Percentiles rank a stretch among this genome's conserved stretches.
Evolutionary conservation across 2,329 filamentous ascomycete genomes (phyloP).

Genomic region (Cyphellophora europaea): DNA sequence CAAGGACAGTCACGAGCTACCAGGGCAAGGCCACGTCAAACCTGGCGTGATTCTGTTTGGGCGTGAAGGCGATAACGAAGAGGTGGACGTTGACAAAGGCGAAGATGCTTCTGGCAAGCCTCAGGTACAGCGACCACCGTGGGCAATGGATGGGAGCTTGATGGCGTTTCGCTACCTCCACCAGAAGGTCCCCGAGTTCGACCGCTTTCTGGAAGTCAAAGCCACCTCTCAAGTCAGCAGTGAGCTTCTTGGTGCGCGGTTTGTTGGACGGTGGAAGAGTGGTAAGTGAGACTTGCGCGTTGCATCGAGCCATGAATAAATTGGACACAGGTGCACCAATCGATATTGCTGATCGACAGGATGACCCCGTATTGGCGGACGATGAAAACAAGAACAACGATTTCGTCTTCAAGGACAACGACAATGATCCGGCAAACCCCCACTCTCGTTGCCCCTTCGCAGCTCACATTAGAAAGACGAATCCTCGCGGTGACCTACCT

Average conservation of each 20-base stretch:
- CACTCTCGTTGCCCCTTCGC: not conserved
- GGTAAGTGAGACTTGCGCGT: too few relatives aligned
- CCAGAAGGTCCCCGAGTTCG: not conserved
- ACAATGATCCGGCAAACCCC: not conserved
- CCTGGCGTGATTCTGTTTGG: not conserved
- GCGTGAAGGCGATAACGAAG: not conserved
- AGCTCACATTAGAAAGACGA: not conserved
- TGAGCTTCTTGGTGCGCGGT: not conserved
- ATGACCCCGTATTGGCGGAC: not conserved
- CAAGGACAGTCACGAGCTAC: not conserved
- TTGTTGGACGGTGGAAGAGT: not conserved
- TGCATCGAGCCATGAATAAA: not conserved
- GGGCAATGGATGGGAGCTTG: conserved; percentile 2
- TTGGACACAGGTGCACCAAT: not conserved
- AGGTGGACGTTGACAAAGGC: too few relatives aligned
- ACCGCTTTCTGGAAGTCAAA: not conserved
- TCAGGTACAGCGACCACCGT: not conserved
- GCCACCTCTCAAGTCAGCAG: not conserved
- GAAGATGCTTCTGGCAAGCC: too few relatives aligned
- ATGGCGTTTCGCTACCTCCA: conserved; percentile 5
- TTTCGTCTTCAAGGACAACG: not conserved
- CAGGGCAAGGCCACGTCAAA: not conserved
- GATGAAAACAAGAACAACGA: conserved; percentile 1
- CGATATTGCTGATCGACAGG: not conserved
- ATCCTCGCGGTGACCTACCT: not conserved